Evolutionary conservation across 2,329 filamentous ascomycete genomes (phyloP).

Genomic region (Gliomastix tumulicola): DNA sequence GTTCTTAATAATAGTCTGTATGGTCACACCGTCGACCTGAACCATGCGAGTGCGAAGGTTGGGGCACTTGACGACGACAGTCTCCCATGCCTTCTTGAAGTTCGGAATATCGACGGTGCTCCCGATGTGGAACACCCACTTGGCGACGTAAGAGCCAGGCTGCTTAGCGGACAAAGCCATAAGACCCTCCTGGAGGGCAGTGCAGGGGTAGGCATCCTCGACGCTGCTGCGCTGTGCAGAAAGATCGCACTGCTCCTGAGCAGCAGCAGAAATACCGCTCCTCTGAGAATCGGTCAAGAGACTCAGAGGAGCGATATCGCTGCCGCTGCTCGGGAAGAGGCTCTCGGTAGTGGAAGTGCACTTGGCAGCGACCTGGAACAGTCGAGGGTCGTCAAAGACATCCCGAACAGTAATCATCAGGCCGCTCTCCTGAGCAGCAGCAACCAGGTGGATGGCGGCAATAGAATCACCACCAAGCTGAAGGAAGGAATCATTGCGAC

Average conservation of each 20-base stretch:
- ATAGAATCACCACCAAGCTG: conserved; percentile 54
- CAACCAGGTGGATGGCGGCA: conserved; percentile 34
- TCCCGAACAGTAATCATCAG: conserved; percentile 3
- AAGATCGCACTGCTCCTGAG: not conserved
- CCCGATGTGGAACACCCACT: conserved; percentile 10
- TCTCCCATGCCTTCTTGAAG: conserved; percentile 7
- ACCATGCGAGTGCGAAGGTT: conserved; percentile 12
- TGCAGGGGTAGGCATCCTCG: conserved; percentile 26
- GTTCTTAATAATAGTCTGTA: conserved; percentile 6
- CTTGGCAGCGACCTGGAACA: conserved; percentile 12
- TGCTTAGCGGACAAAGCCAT: conserved; percentile 20
- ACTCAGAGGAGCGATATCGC: not conserved
- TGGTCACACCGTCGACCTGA: conserved; percentile 4
- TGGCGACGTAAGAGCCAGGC: conserved; percentile 21
- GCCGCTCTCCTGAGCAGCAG: conserved; percentile 1
- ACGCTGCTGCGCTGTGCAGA: conserved; percentile 5
- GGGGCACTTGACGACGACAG: conserved; percentile 1
- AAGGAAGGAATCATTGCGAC: conserved; percentile 52
- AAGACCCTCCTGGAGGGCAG: conserved; percentile 25
- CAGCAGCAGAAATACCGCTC: not conserved
- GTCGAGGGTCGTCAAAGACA: conserved; percentile 13
- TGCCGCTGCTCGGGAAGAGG: not conserved
- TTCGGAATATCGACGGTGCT: conserved; percentile 6
- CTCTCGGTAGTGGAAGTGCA: not conserved
- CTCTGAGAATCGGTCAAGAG: not conserved